These are phyloP conservation scores for Scutellaria baicalensis DNA, from an alignment of 257 asterid species.

Conservation along the genomic window DNA sequence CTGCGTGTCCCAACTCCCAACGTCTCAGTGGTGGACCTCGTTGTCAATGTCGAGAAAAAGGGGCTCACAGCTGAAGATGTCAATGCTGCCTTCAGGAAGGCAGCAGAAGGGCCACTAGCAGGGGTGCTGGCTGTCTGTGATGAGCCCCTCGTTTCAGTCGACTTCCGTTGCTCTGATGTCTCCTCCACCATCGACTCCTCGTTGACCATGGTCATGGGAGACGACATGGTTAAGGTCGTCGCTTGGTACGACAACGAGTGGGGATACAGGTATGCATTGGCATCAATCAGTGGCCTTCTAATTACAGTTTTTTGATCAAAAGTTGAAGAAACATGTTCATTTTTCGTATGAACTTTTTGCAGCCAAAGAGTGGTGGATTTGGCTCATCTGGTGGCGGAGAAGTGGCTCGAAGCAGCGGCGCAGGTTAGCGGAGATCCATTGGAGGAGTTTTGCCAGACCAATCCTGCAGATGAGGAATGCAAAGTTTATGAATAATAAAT, in stretches of 20 bases:
- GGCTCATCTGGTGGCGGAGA: constrained; percentile 80
- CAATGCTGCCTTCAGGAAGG: constrained; percentile 82
- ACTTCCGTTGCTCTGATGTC: constrained; percentile 73
- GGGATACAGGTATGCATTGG: constrained; percentile 71
- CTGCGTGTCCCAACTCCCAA: constrained; percentile 95
- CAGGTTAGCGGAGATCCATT: constrained; percentile 68
- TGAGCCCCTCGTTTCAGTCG: constrained; percentile 64
- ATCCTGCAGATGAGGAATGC: constrained; percentile 84
- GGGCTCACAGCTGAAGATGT: constrained; percentile 77
- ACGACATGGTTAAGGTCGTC: constrained; percentile 94
- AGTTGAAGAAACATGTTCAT: too few relatives aligned
- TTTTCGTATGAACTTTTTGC: constrained; percentile 16
- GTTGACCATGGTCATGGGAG: constrained; percentile 97
- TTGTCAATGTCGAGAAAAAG: constrained; percentile 72
- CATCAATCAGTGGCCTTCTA: background rate
- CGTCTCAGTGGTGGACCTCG: constrained; percentile 91
- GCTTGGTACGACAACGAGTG: constrained; percentile 99
- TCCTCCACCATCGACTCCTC: constrained; percentile 81
- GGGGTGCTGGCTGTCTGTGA: constrained; percentile 81
- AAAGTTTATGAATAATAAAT: constrained; percentile 65
- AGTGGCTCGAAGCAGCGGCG: constrained; percentile 65
- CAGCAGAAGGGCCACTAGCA: constrained; percentile 65
- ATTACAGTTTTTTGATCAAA: too few relatives aligned
- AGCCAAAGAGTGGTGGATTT: constrained; percentile 93
- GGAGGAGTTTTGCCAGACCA: constrained; percentile 75